phyloP scores from a whole-genome alignment of 1,284 basidiomycete species.

The Athelia psychrophila region DNA sequence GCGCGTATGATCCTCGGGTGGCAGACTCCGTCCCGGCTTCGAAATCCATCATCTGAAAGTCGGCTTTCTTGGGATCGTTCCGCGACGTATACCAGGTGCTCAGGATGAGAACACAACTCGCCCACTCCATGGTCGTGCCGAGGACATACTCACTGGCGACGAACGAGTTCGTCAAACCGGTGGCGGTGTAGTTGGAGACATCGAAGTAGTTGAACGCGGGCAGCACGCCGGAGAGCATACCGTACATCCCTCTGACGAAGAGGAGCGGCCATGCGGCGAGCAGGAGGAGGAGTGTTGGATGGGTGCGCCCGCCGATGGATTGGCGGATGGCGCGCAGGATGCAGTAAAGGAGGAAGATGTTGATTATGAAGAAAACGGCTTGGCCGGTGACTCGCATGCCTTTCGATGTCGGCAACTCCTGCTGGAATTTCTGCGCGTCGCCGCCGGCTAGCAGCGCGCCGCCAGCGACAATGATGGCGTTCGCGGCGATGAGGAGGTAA shows the following conservation, averaged over 20 bases:
- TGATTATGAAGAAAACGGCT: conserved; percentile 26
- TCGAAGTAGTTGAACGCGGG: conserved; percentile 1
- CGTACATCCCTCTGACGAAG: background rate
- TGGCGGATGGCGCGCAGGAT: conserved; percentile 21
- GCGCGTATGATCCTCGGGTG: no score
- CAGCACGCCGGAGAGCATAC: background rate
- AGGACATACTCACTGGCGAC: background rate
- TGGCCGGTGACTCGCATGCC: conserved; percentile 27
- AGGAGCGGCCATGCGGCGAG: conserved; percentile 10
- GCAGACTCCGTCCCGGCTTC: no score
- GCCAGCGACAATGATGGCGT: conserved; percentile 22
- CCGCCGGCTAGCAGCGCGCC: background rate
- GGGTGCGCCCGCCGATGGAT: conserved; percentile 12
- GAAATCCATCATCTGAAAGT: background rate
- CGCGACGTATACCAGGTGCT: background rate
- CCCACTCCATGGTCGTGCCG: background rate
- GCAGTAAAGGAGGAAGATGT: conserved; percentile 19
- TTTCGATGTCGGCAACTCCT: conserved; percentile 19
- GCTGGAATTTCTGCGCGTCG: conserved; percentile 11
- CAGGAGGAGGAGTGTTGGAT: conserved; percentile 26
- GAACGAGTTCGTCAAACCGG: background rate
- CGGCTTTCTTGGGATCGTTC: background rate
- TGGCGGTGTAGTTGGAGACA: background rate
- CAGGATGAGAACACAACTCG: background rate
- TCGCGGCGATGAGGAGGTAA: conserved; percentile 25